A percentile compares a stretch with the other conserved stretches of the same genome.
phyloP scores from a whole-genome alignment of 257 asterid genomes.

The Solanum habrochaites region DNA sequence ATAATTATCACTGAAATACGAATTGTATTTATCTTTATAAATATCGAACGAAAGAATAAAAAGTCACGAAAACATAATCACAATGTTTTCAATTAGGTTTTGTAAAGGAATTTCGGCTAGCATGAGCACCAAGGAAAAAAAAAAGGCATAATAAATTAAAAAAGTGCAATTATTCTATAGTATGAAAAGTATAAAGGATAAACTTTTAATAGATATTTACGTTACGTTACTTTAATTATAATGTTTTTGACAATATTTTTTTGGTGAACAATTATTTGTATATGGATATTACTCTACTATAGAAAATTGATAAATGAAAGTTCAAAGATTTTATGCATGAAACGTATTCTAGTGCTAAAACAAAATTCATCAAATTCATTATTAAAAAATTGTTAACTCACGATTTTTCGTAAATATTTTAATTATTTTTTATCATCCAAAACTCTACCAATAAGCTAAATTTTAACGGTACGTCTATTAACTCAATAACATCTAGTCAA shows the following conservation, averaged over 20 bases:
- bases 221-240: not conserved
- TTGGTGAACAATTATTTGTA: not conserved
- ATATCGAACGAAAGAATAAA: not conserved
- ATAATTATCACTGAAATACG: too few species aligned
- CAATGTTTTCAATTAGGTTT: not conserved
- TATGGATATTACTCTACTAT: not conserved
- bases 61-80: not conserved
- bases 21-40: too few species aligned
- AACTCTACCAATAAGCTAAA: not conserved
- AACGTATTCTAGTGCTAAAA: not conserved
- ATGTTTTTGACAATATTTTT: not conserved
- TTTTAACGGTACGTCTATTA: not conserved
- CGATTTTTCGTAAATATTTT: fast-evolving
- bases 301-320: not conserved
- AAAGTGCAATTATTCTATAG: not conserved
- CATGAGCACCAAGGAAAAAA: not conserved
- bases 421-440: fast-evolving
- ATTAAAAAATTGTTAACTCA: not conserved
- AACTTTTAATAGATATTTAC: not conserved
- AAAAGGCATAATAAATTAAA: not conserved
- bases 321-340: not conserved
- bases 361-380: not conserved
- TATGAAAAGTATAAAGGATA: not conserved
- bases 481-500: not conserved
- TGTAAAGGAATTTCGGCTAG: not conserved